Evolutionary conservation across 2,329 filamentous ascomycete species (phyloP), one percentile per base, ranked within the genome.

Genomic region (Elsinoe fawcettii): DNA sequence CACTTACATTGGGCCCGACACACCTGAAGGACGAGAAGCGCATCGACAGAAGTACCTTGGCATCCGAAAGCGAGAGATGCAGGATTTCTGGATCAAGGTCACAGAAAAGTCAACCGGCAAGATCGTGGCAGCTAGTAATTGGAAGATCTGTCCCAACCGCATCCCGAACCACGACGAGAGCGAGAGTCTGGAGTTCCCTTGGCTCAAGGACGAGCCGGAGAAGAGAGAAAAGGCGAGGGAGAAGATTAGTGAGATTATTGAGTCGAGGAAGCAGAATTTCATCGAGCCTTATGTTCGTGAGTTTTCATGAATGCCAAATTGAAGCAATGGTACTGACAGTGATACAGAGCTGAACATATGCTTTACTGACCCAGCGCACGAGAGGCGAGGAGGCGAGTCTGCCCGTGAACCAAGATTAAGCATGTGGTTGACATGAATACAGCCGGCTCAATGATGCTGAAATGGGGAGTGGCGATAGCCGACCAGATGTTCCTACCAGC

Each of bases 401-500:
- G 20, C 27, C 36, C 9, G 5, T 9, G 16, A 22, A 18, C 20
- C 11, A 25, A 25, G 6, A 23, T 53, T 49, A 22, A 37, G n/a
- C n/a, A n/a, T n/a, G 14, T 2, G 2, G 32, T 30, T 53, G 14
- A 37, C 14, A 5, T 8, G 9, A 32, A 64, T 3, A 3, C 41
- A 56, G 54, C 69, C 1, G 72, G 71, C 1, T 66, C 64, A 32
- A 62, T 71, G 34, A 63, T 75, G 25, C 65, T 74, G 27, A 61
- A 66, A 20, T 75, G 71, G 68, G 71, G 73, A 5, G 67, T 67
- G 1, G 58, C 66, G 6, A 64, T 71, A n/a, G 71, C 60, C 1
- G 63, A 69, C 32, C 61, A 63, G 36, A 63, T 71, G 41, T 67
- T 62, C 36, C 46, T 69, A 7, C 65, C 66, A 4, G 61, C 60